These are phyloP conservation scores for Trichophyton equinum DNA, from an alignment of 2,329 filamentous ascomycete species.

Conservation along the genomic window DNA sequence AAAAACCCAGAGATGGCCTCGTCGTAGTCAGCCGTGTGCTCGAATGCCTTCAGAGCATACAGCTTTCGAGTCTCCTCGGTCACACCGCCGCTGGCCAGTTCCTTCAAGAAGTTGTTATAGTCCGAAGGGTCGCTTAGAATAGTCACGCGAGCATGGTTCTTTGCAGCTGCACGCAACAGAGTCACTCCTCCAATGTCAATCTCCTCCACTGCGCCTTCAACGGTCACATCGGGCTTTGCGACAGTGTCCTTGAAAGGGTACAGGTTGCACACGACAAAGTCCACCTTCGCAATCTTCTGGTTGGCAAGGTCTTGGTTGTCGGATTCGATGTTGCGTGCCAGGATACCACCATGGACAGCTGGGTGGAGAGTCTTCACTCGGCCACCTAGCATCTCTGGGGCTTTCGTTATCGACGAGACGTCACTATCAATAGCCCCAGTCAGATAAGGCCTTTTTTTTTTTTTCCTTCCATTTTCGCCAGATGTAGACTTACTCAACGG, in stretches of 20 bases:
- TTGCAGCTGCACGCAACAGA: slow-evolving; percentile 86
- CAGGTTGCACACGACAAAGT: slow-evolving; percentile 95
- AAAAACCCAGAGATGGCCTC: slow-evolving; percentile 92
- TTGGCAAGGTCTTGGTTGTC: slow-evolving; percentile 95
- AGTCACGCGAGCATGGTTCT: slow-evolving; percentile 92
- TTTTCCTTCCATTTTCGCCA: not conserved
- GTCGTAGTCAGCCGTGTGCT: slow-evolving; percentile 96
- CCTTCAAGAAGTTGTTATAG: slow-evolving; percentile 85
- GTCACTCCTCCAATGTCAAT: slow-evolving; percentile 98
- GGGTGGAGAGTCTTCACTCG: slow-evolving; percentile 94
- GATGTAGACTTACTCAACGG: slow-evolving; percentile 61
- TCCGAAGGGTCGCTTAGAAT: slow-evolving; percentile 90
- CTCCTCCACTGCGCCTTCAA: slow-evolving; percentile 93
- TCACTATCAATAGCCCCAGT: slow-evolving; percentile 45
- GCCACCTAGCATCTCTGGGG: slow-evolving; percentile 91
- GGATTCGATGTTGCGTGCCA: slow-evolving; percentile 84
- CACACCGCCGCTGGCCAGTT: slow-evolving; percentile 68
- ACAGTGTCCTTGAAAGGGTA: slow-evolving; percentile 99
- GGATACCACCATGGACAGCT: slow-evolving; percentile 71
- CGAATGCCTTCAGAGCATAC: slow-evolving; percentile 94
- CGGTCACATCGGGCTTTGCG: slow-evolving; percentile 91
- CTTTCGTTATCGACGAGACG: slow-evolving; percentile 91
- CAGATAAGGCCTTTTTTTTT: not conserved
- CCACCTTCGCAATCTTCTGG: slow-evolving; percentile 89
- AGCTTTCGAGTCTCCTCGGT: slow-evolving; percentile 71